Evolutionary conservation across 2,329 filamentous ascomycete species (phyloP), one percentile per base, ranked within the genome.

Genomic region (Arthrobotrys sphaeroides): DNA sequence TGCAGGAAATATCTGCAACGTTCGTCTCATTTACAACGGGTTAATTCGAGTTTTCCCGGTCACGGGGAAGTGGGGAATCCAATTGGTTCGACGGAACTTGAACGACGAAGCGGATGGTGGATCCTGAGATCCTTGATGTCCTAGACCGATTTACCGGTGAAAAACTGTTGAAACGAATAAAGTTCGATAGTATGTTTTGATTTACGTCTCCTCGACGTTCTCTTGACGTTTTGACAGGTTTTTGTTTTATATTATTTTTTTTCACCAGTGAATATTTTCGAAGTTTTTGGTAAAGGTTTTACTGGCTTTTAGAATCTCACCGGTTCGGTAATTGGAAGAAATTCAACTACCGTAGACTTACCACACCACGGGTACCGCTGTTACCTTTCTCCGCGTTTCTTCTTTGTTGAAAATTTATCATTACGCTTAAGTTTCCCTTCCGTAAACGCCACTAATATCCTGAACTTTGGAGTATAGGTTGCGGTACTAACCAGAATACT

Each of bases 31-130:
- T 3, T 51, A n/a, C 10, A 5, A n/a, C 42, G 28, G 43, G 22
- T 49, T 36, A 64, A 64, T 64, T 36, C 10, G 9, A 51, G n/a
- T 33, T 62, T 53, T 38, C 24, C 18, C 31, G 16, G 51, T 18
- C 40, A 43, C 7, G 28, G 9, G 20, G n/a, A n/a, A 22, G 10
- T 5, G 20, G 49, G 9, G 18, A 20, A 5, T 38, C n/a, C n/a
- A 12, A 55, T 55, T 38, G 5, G 18, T 36, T 55, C 16, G 18
- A 22, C 2, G 18, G 18, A 22, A 38, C n/a, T 43, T 10, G 6
- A 43, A 43, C 20, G 18, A 43, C 6, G 16, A 20, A 43, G 18
- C 5, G 9, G 16, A 9, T 20, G 40, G 40, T 20, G 16, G 7
- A n/a, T n/a, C n/a, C n/a, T 18, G 5, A 5, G 6, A 43, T 43